Evolutionary conservation across 805 yeast species (phyloP).

Genomic region (Candida hispaniensis): DNA sequence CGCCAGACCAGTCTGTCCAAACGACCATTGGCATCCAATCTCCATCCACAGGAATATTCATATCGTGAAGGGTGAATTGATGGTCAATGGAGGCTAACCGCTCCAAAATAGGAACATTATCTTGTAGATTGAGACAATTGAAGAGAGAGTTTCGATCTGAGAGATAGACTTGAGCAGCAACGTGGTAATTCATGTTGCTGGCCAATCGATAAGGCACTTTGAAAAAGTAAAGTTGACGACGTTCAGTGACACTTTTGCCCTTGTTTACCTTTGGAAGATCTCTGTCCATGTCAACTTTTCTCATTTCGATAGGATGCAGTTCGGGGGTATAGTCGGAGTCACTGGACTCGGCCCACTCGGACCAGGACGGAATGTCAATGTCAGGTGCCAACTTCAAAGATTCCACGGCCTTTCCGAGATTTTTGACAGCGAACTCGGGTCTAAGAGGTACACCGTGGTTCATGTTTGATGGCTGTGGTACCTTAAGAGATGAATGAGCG

Average conservation of each 20-base stretch:
- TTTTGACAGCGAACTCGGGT: conserved; percentile 12
- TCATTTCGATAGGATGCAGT: conserved; percentile 26
- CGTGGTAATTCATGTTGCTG: conserved; percentile 22
- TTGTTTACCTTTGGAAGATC: conserved; percentile 12
- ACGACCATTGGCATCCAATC: conserved; percentile 26
- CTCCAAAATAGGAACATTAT: conserved; percentile 17
- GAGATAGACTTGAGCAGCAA: conserved; percentile 27
- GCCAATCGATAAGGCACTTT: conserved; percentile 20
- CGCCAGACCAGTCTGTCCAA: conserved; percentile 25
- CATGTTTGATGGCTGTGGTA: conserved; percentile 14
- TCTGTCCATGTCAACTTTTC: conserved; percentile 24
- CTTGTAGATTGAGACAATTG: conserved; percentile 25
- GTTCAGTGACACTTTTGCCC: conserved; percentile 17
- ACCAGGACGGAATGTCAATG: conserved; percentile 22
- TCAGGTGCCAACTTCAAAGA: conserved; percentile 24
- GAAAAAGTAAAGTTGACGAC: conserved; percentile 25
- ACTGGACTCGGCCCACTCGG: conserved; percentile 18
- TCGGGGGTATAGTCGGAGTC: conserved; percentile 8
- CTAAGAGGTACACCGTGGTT: conserved; percentile 15
- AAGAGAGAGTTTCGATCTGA: conserved; percentile 29
- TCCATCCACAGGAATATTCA: conserved; percentile 21
- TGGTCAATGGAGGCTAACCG: conserved; percentile 27
- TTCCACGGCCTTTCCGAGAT: conserved; percentile 17
- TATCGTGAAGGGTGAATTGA: conserved; percentile 25
- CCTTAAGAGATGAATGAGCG: conserved; percentile 19